Conservation (phyloP, 2,329 filamentous ascomycete genomes). For the Hypoxylon sp. region DNA sequence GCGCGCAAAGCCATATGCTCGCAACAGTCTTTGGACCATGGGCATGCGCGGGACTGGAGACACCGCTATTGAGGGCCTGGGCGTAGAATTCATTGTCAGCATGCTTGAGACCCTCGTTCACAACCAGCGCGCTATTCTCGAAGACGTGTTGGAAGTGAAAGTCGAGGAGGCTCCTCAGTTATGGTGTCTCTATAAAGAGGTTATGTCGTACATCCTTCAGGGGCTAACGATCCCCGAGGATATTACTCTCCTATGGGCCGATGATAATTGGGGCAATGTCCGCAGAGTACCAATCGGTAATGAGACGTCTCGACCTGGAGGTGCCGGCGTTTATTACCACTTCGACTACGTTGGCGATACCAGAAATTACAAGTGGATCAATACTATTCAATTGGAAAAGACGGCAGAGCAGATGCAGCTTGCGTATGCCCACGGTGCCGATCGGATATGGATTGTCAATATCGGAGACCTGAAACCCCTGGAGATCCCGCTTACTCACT, state of each 20-base stretch:
- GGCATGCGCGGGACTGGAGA: constrained; percentile 80
- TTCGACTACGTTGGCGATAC: constrained; percentile 71
- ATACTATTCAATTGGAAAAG: constrained; percentile 76
- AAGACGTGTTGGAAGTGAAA: constrained; percentile 67
- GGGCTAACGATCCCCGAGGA: constrained; percentile 73
- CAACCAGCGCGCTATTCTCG: constrained; percentile 72
- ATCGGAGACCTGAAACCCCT: constrained; percentile 74
- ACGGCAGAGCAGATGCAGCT: constrained; percentile 77
- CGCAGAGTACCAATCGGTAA: constrained; percentile 69
- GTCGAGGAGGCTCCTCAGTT: constrained; percentile 73
- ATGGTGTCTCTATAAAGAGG: constrained; percentile 83
- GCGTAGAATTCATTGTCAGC: constrained; percentile 68
- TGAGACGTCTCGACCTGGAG: constrained; percentile 68
- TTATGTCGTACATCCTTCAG: constrained; percentile 77
- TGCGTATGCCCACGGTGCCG: constrained; percentile 70
- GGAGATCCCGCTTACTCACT: constrained; percentile 77
- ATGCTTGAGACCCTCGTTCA: constrained; percentile 73
- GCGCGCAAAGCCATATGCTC: constrained; percentile 75
- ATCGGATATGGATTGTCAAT: constrained; percentile 75
- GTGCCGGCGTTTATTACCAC: constrained; percentile 73
- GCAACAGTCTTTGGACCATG: constrained; percentile 75
- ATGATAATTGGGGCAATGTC: constrained; percentile 75
- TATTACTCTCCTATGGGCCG: constrained; percentile 74
- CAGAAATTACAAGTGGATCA: constrained; percentile 74
- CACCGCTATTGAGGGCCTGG: constrained; percentile 69